Conservation (phyloP, 192 early-diverging fungal species). For the Gaertneriomyces semiglobifer region DNA sequence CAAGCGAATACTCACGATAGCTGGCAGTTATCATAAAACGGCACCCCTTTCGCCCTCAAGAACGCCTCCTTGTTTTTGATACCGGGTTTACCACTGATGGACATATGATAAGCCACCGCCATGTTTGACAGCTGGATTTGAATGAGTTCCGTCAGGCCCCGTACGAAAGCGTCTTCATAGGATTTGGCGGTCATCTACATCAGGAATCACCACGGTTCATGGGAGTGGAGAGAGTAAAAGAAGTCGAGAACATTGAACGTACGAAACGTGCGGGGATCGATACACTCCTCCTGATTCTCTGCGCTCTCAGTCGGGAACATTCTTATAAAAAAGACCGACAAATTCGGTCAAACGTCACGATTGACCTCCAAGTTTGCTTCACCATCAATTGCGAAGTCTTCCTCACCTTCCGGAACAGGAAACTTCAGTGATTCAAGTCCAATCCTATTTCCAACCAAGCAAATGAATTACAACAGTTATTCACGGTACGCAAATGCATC, state of each 20-base stretch:
- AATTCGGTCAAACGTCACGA: not conserved
- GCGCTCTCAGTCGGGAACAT: not conserved
- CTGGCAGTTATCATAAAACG: constrained; percentile 11
- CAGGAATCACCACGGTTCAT: not conserved
- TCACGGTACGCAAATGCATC: not conserved
- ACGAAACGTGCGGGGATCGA: constrained; percentile 12
- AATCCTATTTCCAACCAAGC: not conserved
- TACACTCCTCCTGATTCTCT: not conserved
- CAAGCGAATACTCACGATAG: not conserved
- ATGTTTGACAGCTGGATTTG: constrained; percentile 20
- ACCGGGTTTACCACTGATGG: not conserved
- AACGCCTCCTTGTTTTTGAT: not conserved
- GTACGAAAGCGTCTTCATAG: constrained; percentile 13
- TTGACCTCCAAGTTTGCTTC: not conserved
- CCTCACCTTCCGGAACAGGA: constrained; percentile 4
- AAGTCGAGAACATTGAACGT: not conserved
- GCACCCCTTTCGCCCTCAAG: constrained; percentile 9
- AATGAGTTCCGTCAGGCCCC: constrained; percentile 14
- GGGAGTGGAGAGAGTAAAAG: not conserved
- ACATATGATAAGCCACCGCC: constrained; percentile 13
- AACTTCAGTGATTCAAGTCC: constrained; percentile 2
- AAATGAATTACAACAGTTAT: not conserved
- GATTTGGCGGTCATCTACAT: not conserved
- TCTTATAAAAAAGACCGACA: not conserved
- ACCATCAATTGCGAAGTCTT: not conserved